A percentile compares a stretch with the other conserved stretches of the same genome.
These are phyloP conservation scores for Rosa persica DNA, from an alignment of 306 rosid species.

Conservation along the genomic window DNA sequence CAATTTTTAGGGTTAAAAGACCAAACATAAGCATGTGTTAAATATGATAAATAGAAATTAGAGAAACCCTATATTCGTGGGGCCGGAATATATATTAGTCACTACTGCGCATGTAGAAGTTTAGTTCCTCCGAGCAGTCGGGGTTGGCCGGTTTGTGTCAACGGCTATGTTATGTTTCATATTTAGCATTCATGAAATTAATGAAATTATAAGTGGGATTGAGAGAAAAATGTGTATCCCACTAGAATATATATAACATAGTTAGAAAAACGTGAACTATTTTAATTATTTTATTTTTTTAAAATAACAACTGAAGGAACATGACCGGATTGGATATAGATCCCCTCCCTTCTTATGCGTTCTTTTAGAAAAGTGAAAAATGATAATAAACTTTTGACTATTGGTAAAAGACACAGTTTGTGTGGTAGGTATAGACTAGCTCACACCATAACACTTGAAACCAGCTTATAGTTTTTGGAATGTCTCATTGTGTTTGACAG, in stretches of 20 bases:
- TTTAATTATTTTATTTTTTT: neutral
- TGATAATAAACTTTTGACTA: neutral
- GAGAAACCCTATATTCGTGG: neutral
- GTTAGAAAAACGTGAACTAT: neutral
- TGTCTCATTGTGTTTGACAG: neutral
- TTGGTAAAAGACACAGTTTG: neutral
- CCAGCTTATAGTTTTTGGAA: neutral
- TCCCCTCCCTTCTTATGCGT: neutral
- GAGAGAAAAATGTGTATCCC: neutral
- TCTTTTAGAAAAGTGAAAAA: neutral
- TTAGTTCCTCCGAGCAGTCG: slow-evolving; percentile 3
- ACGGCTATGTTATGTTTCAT: neutral
- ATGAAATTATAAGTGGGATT: neutral
- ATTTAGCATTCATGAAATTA: neutral
- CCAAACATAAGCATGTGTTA: slow-evolving; percentile 6
- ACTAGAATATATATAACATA: neutral
- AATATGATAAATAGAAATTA: neutral
- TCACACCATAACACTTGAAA: neutral
- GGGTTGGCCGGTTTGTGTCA: slow-evolving; percentile 3
- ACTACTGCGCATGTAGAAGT: slow-evolving; percentile 3
- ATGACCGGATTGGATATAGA: neutral
- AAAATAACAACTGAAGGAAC: neutral
- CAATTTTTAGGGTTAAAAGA: neutral
- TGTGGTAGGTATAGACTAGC: neutral
- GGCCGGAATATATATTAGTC: neutral